These are phyloP conservation scores for Clitopilus passeckerianus DNA, from an alignment of 768 basidiomycete genomes.

Conservation along the genomic window DNA sequence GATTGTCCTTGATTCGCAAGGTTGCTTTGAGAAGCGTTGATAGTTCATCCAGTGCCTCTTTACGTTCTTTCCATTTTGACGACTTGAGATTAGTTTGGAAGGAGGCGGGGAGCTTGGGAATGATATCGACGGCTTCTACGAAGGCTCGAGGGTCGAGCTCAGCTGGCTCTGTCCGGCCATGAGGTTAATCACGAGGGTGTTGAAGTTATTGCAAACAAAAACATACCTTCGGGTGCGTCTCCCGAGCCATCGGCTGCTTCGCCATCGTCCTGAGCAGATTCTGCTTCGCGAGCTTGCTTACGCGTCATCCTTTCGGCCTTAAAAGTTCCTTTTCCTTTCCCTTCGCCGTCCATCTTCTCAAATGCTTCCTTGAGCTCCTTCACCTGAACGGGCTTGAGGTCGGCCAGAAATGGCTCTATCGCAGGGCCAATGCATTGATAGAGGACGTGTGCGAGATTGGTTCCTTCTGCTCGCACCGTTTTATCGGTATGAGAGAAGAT, in stretches of 20 bases:
- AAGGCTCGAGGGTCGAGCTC: constrained; percentile 74
- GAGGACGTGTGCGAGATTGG: constrained; percentile 62
- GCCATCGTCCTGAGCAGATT: constrained; percentile 30
- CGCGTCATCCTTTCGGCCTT: constrained; percentile 80
- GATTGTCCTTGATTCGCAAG: constrained; percentile 74
- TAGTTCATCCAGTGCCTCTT: constrained; percentile 85
- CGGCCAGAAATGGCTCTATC: constrained; percentile 79
- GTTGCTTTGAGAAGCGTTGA: constrained; percentile 62
- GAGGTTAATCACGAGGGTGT: not conserved
- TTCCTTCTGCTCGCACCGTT: constrained; percentile 90
- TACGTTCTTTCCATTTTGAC: constrained; percentile 97
- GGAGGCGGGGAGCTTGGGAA: constrained; percentile 68
- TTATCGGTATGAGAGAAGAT: constrained; percentile 96
- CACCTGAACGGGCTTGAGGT: constrained; percentile 95
- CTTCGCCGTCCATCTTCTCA: constrained; percentile 77
- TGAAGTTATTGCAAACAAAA: too few species aligned
- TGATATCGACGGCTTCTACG: constrained; percentile 78
- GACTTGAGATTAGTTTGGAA: constrained; percentile 76
- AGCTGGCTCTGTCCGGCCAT: constrained; percentile 34
- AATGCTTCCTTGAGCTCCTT: constrained; percentile 94
- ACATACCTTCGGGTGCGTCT: constrained; percentile 41
- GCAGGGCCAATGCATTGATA: constrained; percentile 86
- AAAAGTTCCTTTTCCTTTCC: constrained; percentile 76
- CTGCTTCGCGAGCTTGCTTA: constrained; percentile 68
- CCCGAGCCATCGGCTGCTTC: constrained; percentile 21